Conservation (phyloP, 1,284 basidiomycete species). For the Cryptococcus sp. region DNA sequence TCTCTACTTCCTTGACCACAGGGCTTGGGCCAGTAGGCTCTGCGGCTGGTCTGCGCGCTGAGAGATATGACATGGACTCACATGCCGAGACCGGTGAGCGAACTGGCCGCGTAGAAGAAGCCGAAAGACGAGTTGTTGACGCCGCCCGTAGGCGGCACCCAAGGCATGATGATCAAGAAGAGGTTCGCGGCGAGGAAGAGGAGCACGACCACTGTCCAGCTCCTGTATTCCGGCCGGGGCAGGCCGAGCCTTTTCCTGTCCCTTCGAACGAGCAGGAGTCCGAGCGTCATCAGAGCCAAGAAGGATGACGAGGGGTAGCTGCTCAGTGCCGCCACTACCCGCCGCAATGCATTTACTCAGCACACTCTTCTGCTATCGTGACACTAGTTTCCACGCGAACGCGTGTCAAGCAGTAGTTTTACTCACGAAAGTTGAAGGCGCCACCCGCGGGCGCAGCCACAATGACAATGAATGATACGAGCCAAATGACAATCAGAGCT, state of each 20-base stretch:
- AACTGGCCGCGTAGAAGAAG: conserved; percentile 52
- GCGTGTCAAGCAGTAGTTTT: too few species aligned
- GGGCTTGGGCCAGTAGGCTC: too few species aligned
- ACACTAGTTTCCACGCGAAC: too few species aligned
- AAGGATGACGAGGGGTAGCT: conserved; percentile 56
- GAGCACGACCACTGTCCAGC: conserved; percentile 53
- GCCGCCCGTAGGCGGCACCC: conserved; percentile 51
- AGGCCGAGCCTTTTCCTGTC: conserved; percentile 50
- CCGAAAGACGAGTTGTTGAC: conserved; percentile 40
- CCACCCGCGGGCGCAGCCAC: conserved; percentile 60
- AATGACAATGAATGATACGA: conserved; percentile 59
- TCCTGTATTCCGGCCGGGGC: conserved; percentile 52
- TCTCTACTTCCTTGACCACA: not conserved
- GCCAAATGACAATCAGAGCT: conserved; percentile 57
- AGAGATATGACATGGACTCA: conserved; percentile 14
- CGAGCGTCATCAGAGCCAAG: conserved; percentile 52
- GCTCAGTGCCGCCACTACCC: conserved; percentile 46
- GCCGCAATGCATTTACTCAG: not conserved
- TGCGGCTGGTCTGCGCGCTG: too few species aligned
- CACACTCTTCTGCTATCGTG: not conserved
- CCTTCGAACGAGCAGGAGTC: conserved; percentile 56
- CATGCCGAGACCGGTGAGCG: conserved; percentile 42
- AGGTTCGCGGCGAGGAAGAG: conserved; percentile 53
- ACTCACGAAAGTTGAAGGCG: conserved; percentile 55
- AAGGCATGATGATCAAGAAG: conserved; percentile 58